These are phyloP conservation scores for Capronia epimyces DNA, from an alignment of 2,329 filamentous ascomycete species.

Conservation along the genomic window DNA sequence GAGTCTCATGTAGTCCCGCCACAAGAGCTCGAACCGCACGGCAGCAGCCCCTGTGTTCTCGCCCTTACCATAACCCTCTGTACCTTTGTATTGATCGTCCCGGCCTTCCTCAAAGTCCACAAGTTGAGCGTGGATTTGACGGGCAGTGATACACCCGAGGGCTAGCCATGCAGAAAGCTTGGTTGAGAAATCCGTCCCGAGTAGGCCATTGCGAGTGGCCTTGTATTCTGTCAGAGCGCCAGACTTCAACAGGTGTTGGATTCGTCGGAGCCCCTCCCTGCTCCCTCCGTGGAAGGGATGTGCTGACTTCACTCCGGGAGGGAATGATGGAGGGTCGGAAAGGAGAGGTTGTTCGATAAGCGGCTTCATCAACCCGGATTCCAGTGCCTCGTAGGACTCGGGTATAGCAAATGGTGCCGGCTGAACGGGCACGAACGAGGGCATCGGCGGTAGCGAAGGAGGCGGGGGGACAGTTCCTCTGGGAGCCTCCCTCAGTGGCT, in stretches of 20 bases:
- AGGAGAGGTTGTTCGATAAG: slow-evolving; percentile 49
- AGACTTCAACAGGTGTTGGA: slow-evolving; percentile 56
- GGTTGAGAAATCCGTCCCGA: slow-evolving; percentile 67
- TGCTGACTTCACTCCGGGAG: slow-evolving; percentile 51
- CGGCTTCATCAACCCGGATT: slow-evolving; percentile 54
- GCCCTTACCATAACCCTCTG: slow-evolving; percentile 59
- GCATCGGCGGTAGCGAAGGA: slow-evolving; percentile 53
- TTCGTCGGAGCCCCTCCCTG: slow-evolving; percentile 51
- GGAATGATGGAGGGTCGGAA: slow-evolving; percentile 46
- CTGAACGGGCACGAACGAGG: slow-evolving; percentile 55
- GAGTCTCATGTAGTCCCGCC: slow-evolving; percentile 76
- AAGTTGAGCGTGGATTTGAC: slow-evolving; percentile 65
- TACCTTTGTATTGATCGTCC: slow-evolving; percentile 37
- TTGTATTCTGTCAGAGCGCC: slow-evolving; percentile 62
- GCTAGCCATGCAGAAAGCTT: slow-evolving; percentile 70
- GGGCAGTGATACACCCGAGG: slow-evolving; percentile 65
- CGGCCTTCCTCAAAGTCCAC: slow-evolving; percentile 62
- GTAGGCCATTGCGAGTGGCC: slow-evolving; percentile 63
- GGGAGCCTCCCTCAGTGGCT: slow-evolving; percentile 63
- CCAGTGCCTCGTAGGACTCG: slow-evolving; percentile 48
- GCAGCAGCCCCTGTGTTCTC: slow-evolving; percentile 66
- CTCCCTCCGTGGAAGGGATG: slow-evolving; percentile 68
- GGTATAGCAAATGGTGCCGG: slow-evolving; percentile 60
- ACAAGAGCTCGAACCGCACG: slow-evolving; percentile 68
- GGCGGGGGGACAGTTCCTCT: slow-evolving; percentile 54